Evolutionary conservation across 139 green algal genomes (phyloP), one percentile per base, ranked within the genome.

Genomic region (Coelastrella sp.): DNA sequence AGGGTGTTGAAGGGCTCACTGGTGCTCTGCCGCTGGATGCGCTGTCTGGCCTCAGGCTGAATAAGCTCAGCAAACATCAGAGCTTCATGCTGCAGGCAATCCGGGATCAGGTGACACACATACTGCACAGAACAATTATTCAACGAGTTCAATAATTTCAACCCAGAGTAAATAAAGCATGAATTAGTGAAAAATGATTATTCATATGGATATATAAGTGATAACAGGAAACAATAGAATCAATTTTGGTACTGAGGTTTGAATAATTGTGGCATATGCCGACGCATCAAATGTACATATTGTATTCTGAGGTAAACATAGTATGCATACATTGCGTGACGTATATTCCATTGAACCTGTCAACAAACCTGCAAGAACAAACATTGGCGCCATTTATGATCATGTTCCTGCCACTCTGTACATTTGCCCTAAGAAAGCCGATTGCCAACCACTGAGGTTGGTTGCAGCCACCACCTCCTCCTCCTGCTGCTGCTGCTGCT

Each of bases 11-110:
- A 74, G 75, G 14, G 4, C 59, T 90, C 14, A 84, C 59, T 49
- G 86, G 86, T 49, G 86, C 86, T 3, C 19, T 90, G 74, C 86
- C 86, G 3, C 8, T 90, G 12, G 86, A 90, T 27, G 86, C 86
- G 14, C 74, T 90, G 61, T 27, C 75, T 65, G 75, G 15, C 6
- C 75, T 90, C 74, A 75, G 75, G 35, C 72, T 88, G 66, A 49
- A 25, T 57, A 82, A 90, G 74, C 57, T 87, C 60, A 78, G 78
- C 82, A 78, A 56, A 25, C 82, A 78, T 9, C 82, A 87, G 82
- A 87, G 82, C 82, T 87, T 78, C 63, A 78, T 87, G 56, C 27
- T 87, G 27, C 63, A 87, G 82, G 82, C 82, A 7, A 78, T 87
- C 12, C 66, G 27, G n/a, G 20, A 87, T 27, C 82, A 87, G 65